Evolutionary conservation across 495 filamentous ascomycete species (phyloP).

Genomic region (Delitschia confertaspora): DNA sequence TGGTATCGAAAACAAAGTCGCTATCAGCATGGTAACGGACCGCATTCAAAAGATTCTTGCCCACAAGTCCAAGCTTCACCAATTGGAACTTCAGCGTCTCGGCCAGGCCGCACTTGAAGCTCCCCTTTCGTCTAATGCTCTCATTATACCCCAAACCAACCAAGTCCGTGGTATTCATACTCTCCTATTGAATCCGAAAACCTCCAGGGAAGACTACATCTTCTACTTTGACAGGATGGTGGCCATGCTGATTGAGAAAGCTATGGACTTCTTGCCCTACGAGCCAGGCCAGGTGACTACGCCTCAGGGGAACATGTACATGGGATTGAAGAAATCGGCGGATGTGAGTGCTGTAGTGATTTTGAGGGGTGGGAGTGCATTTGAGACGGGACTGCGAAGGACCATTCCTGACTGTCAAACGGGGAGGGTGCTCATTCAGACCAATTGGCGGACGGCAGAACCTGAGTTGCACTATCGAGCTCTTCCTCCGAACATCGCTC

Average conservation of each 20-base stretch:
- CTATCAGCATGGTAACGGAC: constrained; percentile 88
- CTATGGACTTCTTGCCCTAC: constrained; percentile 65
- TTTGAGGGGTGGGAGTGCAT: constrained; percentile 71
- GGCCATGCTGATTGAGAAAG: constrained; percentile 73
- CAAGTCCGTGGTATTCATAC: constrained; percentile 85
- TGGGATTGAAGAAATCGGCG: constrained; percentile 57
- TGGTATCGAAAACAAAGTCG: constrained; percentile 85
- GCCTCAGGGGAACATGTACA: constrained; percentile 55
- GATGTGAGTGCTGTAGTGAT: constrained; percentile 80
- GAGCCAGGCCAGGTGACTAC: constrained; percentile 53
- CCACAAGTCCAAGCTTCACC: constrained; percentile 78
- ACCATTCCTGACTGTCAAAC: constrained; percentile 87
- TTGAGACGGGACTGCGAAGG: constrained; percentile 80
- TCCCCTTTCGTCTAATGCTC: constrained; percentile 62
- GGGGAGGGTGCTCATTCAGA: constrained; percentile 84
- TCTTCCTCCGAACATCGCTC: constrained; percentile 56
- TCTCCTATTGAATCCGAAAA: constrained; percentile 73
- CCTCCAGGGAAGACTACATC: constrained; percentile 79
- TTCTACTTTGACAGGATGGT: constrained; percentile 91
- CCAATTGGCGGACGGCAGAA: constrained; percentile 71
- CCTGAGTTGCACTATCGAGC: constrained; percentile 85
- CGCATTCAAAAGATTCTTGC: constrained; percentile 76
- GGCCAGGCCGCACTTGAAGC: constrained; percentile 58
- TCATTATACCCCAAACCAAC: constrained; percentile 59
- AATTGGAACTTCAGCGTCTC: constrained; percentile 62